These are phyloP conservation scores for Globisporangium camurandrum DNA, from an alignment of 352 stramenopile genomes.

Conservation along the genomic window DNA sequence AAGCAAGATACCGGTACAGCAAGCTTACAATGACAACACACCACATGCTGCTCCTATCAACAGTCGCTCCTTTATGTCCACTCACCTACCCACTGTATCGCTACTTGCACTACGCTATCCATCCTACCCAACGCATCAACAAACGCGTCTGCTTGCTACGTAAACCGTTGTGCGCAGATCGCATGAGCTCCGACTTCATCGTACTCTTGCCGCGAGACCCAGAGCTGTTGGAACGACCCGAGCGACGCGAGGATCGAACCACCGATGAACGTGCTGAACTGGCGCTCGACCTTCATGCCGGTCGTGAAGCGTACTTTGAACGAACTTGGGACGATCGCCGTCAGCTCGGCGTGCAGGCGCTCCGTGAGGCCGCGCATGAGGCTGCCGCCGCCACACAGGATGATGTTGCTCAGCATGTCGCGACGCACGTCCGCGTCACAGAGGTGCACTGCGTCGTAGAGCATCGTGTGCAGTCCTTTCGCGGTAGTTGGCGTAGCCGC, in stretches of 20 bases:
- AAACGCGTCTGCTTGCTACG: too few species aligned
- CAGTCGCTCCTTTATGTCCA: too few species aligned
- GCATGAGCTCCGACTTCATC: slow-evolving; percentile 67
- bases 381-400: slow-evolving; percentile 77
- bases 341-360: slow-evolving; percentile 73
- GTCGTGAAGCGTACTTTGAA: slow-evolving; percentile 86
- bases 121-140: too few species aligned
- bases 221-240: slow-evolving; percentile 85
- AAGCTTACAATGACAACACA: too few species aligned
- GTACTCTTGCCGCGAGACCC: slow-evolving; percentile 81
- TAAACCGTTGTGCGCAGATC: slow-evolving; percentile 66
- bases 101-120: too few species aligned
- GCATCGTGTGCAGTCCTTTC: slow-evolving; percentile 70
- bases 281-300: slow-evolving; percentile 73
- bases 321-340: slow-evolving; percentile 65
- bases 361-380: slow-evolving; percentile 70
- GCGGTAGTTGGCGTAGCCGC: too few species aligned
- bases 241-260: slow-evolving; percentile 83
- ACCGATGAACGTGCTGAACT: slow-evolving; percentile 86
- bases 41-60: too few species aligned
- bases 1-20: too few species aligned
- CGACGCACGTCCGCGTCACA: slow-evolving; percentile 77
- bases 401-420: slow-evolving; percentile 85
- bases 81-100: too few species aligned
- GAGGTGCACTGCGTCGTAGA: slow-evolving; percentile 78